Evolutionary conservation across 2,329 filamentous ascomycete genomes (phyloP).

Genomic region (Aspergillus luchuensis): DNA sequence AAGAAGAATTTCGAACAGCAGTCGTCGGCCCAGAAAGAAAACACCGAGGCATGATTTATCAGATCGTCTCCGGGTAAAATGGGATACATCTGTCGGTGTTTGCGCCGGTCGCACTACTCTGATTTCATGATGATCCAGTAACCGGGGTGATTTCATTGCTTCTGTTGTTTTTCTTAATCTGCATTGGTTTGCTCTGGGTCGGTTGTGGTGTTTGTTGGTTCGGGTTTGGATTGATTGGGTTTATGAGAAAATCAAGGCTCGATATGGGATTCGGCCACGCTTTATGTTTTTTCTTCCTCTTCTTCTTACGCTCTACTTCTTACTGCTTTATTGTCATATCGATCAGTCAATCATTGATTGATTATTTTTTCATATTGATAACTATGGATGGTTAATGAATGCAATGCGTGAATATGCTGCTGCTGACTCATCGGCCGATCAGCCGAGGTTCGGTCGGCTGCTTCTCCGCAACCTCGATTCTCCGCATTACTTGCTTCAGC

Average conservation of each 20-base stretch:
- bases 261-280: background rate
- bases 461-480: slow-evolving; percentile 31
- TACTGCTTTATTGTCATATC: too few relatives aligned
- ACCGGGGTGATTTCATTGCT: too few relatives aligned
- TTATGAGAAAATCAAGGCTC: background rate
- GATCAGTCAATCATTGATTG: too few relatives aligned
- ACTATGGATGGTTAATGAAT: too few relatives aligned
- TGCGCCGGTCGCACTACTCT: background rate
- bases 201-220: too few relatives aligned
- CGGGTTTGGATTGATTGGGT: background rate
- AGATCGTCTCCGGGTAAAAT: too few relatives aligned
- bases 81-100: background rate
- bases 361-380: too few relatives aligned
- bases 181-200: too few relatives aligned
- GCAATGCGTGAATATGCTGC: background rate
- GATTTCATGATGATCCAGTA: too few relatives aligned
- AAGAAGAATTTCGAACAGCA: slow-evolving; percentile 50
- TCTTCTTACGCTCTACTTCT: background rate
- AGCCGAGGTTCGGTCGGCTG: slow-evolving; percentile 36
- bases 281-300: background rate
- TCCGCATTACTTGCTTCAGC: slow-evolving; percentile 12
- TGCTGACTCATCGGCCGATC: slow-evolving; percentile 10
- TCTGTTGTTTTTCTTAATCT: slow-evolving; percentile 15
- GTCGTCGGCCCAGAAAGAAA: slow-evolving; percentile 25
- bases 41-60: background rate